A percentile compares a stretch with the other conserved stretches of the same genome.
Conservation (phyloP, 78 protist genomes). For the Dictyostelium firmibasis region DNA sequence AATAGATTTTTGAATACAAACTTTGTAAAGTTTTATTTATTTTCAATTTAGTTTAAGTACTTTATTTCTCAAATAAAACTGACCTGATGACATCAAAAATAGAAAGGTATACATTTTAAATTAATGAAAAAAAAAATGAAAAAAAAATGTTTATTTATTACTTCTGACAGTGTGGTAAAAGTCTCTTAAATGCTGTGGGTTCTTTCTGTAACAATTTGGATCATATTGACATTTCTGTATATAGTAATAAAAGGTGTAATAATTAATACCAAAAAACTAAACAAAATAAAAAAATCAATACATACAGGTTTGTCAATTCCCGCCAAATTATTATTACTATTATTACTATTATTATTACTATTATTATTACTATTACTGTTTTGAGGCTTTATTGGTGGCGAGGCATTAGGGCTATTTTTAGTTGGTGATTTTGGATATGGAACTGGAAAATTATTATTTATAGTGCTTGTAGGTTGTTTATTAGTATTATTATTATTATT, state of each 20-base stretch:
- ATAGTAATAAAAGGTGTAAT: background rate
- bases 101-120: no score
- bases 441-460: background rate
- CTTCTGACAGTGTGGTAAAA: conserved; percentile 17
- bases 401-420: background rate
- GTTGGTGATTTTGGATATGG: conserved; percentile 17
- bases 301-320: conserved; percentile 10
- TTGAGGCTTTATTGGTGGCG: background rate
- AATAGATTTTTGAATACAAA: no score
- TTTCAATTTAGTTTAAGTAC: no score
- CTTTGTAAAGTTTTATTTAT: no score
- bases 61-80: no score
- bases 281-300: background rate
- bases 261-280: no score
- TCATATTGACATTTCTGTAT: background rate
- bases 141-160: no score
- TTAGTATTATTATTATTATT: background rate
- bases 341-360: background rate
- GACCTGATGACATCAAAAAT: no score
- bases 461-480: background rate
- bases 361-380: background rate
- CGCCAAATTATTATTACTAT: background rate
- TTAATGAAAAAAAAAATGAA: no score
- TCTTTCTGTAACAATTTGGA: conserved; percentile 58
- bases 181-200: conserved; percentile 59